Base-by-base conservation (phyloP, 1,284 basidiomycete genomes). In the Cryptococcus sp. region DNA sequence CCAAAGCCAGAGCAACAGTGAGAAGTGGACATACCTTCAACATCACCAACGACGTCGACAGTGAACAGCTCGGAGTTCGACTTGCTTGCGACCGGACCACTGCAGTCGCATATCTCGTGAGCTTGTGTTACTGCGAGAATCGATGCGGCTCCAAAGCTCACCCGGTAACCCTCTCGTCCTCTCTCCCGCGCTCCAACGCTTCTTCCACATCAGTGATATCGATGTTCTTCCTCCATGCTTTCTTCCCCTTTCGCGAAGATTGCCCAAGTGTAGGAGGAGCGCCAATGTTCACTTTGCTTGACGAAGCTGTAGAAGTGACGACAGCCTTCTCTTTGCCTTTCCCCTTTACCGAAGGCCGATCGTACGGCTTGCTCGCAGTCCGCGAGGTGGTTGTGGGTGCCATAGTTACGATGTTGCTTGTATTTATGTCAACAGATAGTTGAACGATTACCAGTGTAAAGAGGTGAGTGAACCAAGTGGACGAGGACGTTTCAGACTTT, bases 161-260 rank as follows among this genome's bases (percentile, higher is more conserved):
- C 89, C 91, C 91, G 55, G 83, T 84, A 7, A 87, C 82, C 54
- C 89, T 80, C 75, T 93, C 91, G 73, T 93, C 89, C 5, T 83
- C 83, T 55, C 91, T 81, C 57, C 87, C 78, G 50, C 81, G 83
- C 75, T 94, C 92, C 58, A 94, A 70, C 2, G 84, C 85, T 50
- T 82, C 80, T 68, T 93, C 91, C 41, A 92, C 85, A 40, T 84
- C 84, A 25, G 84, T 84, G 46, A 93, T 83, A 73, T 93, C 86
- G 53, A 93, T 86, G 76, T 95, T 90, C 80, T 96, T 96, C 69
- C 93, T 80, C 93, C 93, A 96, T 54, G 92, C 87, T 59, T 85
- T 86, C 79, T 95, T 96, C 50, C 91, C 89, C 76, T 93, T 96
- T 56, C 93, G 81, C 64, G 87, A 91, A 0, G 85, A 78, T 73